Base-by-base conservation (phyloP, 345 rosid genomes). In the Aegle marmelos region DNA sequence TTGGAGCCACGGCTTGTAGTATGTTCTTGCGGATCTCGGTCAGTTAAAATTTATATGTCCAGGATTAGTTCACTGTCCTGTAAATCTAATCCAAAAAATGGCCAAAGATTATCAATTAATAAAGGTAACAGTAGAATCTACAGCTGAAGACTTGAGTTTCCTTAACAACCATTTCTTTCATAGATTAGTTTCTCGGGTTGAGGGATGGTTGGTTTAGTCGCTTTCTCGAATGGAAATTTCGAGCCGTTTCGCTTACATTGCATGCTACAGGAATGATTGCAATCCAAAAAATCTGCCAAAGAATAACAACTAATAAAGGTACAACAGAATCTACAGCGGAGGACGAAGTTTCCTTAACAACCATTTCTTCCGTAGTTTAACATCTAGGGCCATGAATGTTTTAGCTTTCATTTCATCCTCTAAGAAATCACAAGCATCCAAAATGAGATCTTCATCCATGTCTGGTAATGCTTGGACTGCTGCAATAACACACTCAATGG, bases 361-460 rank as follows among this genome's bases (percentile, higher is more conserved):
- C 98, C 98, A 92, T 73, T 91, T 92, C 82, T 88, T 92, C 36
- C 92, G 83, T 56, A 94, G 80, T 84, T 89, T 94, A 61, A 83
- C 83, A 86, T 91, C 92, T 79, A 92, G 77, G 31, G 96, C 94
- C 88, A 94, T 80, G 70, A 94, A 94, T 37, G 94, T 91, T 86
- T 87, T 92, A 2, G 95, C 96, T 82, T 87, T 92, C 68, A 83
- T 72, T 80, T 93, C 97, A 79, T 94, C 97, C 85, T 94, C 97
- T 11, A 91, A 84, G 54, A 92, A 85, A 84, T 94, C 97, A 73
- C 97, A 94, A 16, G 98, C 98, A 80, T 94, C 98, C 69, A 94
- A 69, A 84, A 93, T 84, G 64, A 92, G 92, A 58, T 94, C 98
- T 65, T 91, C 97, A 67, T 94, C 97, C 92, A 94, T 89, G 59